Evolutionary conservation across 2,329 filamentous ascomycete species (phyloP), one percentile per base, ranked within the genome.

Genomic region (Venturia aucupariae): DNA sequence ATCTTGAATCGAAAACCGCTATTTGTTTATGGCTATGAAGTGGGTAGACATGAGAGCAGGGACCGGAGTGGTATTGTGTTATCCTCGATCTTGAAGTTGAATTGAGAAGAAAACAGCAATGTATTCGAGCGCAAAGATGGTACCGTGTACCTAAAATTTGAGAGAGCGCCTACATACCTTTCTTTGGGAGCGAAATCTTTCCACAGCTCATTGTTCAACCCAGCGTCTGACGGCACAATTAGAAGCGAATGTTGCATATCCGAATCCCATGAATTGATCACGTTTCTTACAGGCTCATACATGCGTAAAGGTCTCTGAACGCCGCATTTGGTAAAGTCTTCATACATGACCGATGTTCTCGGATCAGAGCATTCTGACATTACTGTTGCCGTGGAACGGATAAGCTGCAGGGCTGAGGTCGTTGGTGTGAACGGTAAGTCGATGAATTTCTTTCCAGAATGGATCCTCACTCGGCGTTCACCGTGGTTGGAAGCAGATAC

Each of bases 241-340:
- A 55, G 13, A 2, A 61, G 39, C 8, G 35, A 42, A 76, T 44
- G 86, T 82, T 2, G 82, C 2, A 82, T 80, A 73, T 96, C 92
- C 54, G 82, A 81, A 66, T 96, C 90, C 93, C 93, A 97, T 0
- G 92, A 95, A 73, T 96, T 95, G 82, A 97, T 84, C 27, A 96
- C 84, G 70, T 96, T 90, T 66, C 90, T 85, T 39, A 97, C 83
- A 67, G 85, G 86, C 77, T 97, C 93, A 72, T 96, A 97, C 46
- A 86, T 87, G 48, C 93, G 88, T 32, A 97, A 77, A 0, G 90
- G 88, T 46, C 93, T 86, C 73, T 95, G 90, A 1, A 97, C 80
- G 38, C 90, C 90, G 0, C 94, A 82, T 55, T 86, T 82, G 24
- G 81, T 78, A 73, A 92, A 97, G 24, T 83, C 85, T 74, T 97